Evolutionary conservation across 2,329 filamentous ascomycete genomes (phyloP).

Genomic region (Phialocephala sp.): DNA sequence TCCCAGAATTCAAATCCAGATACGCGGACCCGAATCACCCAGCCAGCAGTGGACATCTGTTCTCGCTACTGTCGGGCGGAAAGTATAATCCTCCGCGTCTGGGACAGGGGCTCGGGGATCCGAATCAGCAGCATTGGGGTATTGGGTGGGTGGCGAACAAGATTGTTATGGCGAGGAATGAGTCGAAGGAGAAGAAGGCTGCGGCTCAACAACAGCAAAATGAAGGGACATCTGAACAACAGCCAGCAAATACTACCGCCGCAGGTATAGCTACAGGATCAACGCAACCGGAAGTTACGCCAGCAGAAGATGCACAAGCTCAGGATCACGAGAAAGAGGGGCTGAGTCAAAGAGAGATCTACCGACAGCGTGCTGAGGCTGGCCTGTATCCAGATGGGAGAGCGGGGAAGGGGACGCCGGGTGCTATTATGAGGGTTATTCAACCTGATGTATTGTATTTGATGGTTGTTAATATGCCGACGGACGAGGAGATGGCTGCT

Average conservation of each 20-base stretch:
- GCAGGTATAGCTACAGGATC: background rate
- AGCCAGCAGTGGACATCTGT: slow-evolving; percentile 49
- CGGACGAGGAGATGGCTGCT: slow-evolving; percentile 28
- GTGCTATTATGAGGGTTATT: slow-evolving; percentile 15
- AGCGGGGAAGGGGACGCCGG: background rate
- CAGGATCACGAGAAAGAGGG: background rate
- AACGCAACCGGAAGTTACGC: background rate
- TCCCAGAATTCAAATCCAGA: slow-evolving; percentile 49
- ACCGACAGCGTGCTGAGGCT: background rate
- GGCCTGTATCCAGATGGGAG: background rate
- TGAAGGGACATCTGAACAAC: too few relatives aligned
- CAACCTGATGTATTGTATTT: slow-evolving; percentile 51
- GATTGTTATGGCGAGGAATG: background rate
- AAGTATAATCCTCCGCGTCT: background rate
- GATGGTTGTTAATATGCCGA: slow-evolving; percentile 56
- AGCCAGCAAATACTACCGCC: too few relatives aligned
- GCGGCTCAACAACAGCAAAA: background rate
- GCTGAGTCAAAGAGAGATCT: background rate
- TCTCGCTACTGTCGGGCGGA: slow-evolving; percentile 27
- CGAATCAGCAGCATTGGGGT: background rate
- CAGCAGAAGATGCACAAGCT: background rate
- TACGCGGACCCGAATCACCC: slow-evolving; percentile 57
- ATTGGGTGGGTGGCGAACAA: background rate
- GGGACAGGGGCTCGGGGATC: background rate
- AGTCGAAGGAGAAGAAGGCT: background rate